Base-by-base conservation (phyloP, 371 early-diverging fungal species). In the Gilbertella persicaria region DNA sequence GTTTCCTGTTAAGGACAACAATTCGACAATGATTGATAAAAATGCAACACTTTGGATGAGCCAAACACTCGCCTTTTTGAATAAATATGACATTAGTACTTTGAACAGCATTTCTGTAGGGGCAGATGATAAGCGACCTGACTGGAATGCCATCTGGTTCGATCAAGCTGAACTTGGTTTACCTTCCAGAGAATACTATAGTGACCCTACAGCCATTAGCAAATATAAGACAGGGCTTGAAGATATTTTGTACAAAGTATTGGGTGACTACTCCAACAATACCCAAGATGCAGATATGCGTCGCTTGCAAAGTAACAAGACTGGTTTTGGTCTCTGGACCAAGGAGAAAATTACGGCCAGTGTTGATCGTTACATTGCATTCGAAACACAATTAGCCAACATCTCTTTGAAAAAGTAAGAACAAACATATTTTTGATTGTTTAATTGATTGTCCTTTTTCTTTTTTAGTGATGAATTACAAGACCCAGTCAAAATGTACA, bases 101-200 rank as follows among this genome's bases (percentile, higher is more conserved):
- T 52, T 83, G 8, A 46, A 57, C 17, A 54, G 43, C 4, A 35
- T 80, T 30, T 59, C 43, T 4, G 67, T 80, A 3, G 67, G 58
- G 10, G 45, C 68, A 4, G 85, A 85, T 56, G 63, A 64, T 42
- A 78, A 76, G 38, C 44, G 79, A 21, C 83, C 82, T 6, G 50
- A 61, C 16, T 35, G 30, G 6, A 64, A 75, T 55, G 50, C 58
- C 12, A 60, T 85, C 25, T 48, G 48, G 8, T 44, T 86, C 13
- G 45, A 39, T 5, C 83, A 84, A 50, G 64, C 65, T 4, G 69
- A 61, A 0, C 57, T 80, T 12, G 65, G 66, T 1, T 51, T 81
- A 23, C 84, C 84, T 10, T 76, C 83, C n/a, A 84, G 80, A 42
- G 79, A 81, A 35, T 84, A 84, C 42, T 85, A 84, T 48, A 51